Conservation (phyloP, 148 eudicot species). For the Cornus florida region DNA sequence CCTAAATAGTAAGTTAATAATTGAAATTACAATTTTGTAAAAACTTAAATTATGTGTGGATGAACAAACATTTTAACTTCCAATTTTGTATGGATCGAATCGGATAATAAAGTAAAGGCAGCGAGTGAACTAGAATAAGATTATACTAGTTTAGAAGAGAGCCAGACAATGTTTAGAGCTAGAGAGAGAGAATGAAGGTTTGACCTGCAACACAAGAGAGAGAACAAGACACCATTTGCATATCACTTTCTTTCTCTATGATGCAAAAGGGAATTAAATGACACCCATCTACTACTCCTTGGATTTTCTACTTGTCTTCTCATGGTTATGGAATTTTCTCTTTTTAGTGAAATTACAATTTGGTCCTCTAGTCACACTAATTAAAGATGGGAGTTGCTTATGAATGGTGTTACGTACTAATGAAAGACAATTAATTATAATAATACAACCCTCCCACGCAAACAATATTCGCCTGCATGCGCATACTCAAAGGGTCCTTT, state of each 20-base stretch:
- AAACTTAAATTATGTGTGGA: no score
- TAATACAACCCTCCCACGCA: not conserved
- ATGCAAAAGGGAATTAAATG: conserved; percentile 41
- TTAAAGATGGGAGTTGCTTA: not conserved
- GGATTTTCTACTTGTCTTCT: conserved; percentile 35
- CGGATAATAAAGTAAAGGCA: no score
- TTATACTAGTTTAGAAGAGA: no score
- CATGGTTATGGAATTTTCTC: not conserved
- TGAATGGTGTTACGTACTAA: not conserved
- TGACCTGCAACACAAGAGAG: no score
- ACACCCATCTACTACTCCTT: conserved; percentile 42
- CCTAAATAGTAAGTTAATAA: no score
- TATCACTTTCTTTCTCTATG: conserved; percentile 18
- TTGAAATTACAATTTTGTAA: no score
- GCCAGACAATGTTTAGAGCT: no score
- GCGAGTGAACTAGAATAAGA: no score
- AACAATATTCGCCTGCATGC: not conserved
- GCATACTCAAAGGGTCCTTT: not conserved
- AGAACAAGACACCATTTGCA: not conserved
- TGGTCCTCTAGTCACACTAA: not conserved
- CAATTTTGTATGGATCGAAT: no score
- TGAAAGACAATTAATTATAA: not conserved
- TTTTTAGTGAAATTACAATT: not conserved
- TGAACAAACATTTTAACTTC: no score
- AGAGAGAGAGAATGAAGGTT: no score